A percentile compares a stretch with the other conserved stretches of the same genome.
Conservation (phyloP, 2,329 filamentous ascomycete genomes). For the Paraconiothyrium sp. region DNA sequence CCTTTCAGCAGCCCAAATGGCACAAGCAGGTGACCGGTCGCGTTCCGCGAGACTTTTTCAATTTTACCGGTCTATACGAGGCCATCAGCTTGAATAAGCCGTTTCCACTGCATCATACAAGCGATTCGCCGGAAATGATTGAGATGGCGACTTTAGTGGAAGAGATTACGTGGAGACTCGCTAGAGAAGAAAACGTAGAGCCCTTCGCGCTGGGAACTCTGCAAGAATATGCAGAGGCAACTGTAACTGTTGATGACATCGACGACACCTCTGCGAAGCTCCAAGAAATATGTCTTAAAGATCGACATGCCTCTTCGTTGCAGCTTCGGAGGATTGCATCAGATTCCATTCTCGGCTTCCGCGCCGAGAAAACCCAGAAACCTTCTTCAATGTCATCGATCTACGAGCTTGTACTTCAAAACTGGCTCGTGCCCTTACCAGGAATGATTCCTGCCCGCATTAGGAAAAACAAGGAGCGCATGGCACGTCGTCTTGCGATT, state of each 20-base stretch:
- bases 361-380: conserved; percentile 13
- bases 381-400: conserved; percentile 31
- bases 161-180: conserved; percentile 27
- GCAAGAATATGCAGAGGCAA: conserved; percentile 33
- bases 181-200: conserved; percentile 10
- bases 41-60: conserved; percentile 4
- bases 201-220: conserved; percentile 30
- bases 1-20: conserved; percentile 18
- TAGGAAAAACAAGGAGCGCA: conserved; percentile 42
- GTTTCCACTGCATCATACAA: neutral
- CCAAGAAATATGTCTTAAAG: conserved; percentile 26
- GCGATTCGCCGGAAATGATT: conserved; percentile 1
- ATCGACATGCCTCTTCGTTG: conserved; percentile 8
- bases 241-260: conserved; percentile 38
- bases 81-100: conserved; percentile 19
- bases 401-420: conserved; percentile 45
- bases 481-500: conserved; percentile 47
- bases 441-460: conserved; percentile 31
- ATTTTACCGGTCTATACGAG: conserved; percentile 28
- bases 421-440: conserved; percentile 45
- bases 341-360: conserved; percentile 24
- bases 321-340: conserved; percentile 32
- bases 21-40: neutral
- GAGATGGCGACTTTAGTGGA: conserved; percentile 27
- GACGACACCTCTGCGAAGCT: conserved; percentile 41